Evolutionary conservation across 441 rosid genomes (phyloP).

Genomic region (Viola pubescens): DNA sequence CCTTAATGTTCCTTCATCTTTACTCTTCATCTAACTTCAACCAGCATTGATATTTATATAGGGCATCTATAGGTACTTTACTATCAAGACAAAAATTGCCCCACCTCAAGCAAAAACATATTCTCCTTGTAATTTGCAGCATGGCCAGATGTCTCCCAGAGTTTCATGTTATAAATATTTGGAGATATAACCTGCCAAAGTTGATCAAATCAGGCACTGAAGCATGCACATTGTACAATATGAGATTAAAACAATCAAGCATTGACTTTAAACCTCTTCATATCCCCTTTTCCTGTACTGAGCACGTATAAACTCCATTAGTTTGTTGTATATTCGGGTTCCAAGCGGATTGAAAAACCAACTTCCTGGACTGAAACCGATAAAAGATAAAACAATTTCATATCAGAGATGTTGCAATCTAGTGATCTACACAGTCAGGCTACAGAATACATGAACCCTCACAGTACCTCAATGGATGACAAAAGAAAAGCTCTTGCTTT

Average conservation of each 20-base stretch:
- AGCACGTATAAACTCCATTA: slow-evolving; percentile 63
- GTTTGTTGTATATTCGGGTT: slow-evolving; percentile 78
- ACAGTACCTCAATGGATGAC: slow-evolving; percentile 71
- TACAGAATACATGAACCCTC: slow-evolving; percentile 1
- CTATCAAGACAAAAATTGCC: slow-evolving; percentile 10
- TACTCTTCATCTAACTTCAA: neutral
- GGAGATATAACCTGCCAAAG: slow-evolving; percentile 78
- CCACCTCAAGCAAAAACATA: slow-evolving; percentile 91
- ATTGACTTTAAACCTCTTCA: slow-evolving; percentile 52
- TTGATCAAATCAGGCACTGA: slow-evolving; percentile 14
- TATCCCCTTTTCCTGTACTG: slow-evolving; percentile 87
- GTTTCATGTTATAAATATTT: slow-evolving; percentile 88
- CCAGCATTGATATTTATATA: too few species aligned
- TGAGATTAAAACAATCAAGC: slow-evolving; percentile 15
- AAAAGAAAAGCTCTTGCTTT: slow-evolving; percentile 94
- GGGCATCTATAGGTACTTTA: too few species aligned
- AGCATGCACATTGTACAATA: slow-evolving; percentile 9
- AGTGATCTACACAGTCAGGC: slow-evolving; percentile 5
- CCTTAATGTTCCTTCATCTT: neutral
- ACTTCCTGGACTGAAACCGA: slow-evolving; percentile 87
- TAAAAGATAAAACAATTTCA: slow-evolving; percentile 10
- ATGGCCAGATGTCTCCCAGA: slow-evolving; percentile 99
- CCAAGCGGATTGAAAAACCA: slow-evolving; percentile 97
- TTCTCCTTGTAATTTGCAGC: slow-evolving; percentile 95
- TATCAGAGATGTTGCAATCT: slow-evolving; percentile 9